A percentile compares a stretch with the other conserved stretches of the same genome.
Conservation (phyloP, 192 early-diverging fungal species). For the Bifiguratus adelaidae region DNA sequence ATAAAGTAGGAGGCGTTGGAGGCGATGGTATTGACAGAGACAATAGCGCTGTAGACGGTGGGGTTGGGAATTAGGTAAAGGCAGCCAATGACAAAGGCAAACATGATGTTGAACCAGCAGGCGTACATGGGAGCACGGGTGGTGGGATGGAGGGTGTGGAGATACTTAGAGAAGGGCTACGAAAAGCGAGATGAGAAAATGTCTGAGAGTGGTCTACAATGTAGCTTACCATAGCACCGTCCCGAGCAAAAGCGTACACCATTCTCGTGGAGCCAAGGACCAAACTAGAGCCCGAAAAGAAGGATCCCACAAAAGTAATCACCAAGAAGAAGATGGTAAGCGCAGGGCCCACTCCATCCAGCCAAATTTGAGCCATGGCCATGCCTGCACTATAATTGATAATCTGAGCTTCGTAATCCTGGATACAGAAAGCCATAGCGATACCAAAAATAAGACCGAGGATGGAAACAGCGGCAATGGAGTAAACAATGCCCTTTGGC, state of each 20-base stretch:
- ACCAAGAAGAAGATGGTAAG: slow-evolving; percentile 34
- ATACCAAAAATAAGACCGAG: slow-evolving; percentile 33
- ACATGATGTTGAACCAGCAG: slow-evolving; percentile 37
- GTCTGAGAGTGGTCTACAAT: neutral
- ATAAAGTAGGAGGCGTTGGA: slow-evolving; percentile 34
- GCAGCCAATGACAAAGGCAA: slow-evolving; percentile 35
- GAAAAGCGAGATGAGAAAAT: neutral
- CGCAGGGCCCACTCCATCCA: slow-evolving; percentile 27
- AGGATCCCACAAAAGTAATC: slow-evolving; percentile 30
- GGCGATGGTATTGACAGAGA: slow-evolving; percentile 44
- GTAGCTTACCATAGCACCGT: slow-evolving; percentile 31
- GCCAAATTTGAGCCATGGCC: slow-evolving; percentile 29
- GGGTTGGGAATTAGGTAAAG: slow-evolving; percentile 33
- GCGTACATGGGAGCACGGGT: slow-evolving; percentile 32
- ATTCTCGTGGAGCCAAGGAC: slow-evolving; percentile 37
- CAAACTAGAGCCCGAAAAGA: slow-evolving; percentile 34
- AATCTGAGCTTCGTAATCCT: slow-evolving; percentile 22
- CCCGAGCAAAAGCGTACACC: slow-evolving; percentile 45
- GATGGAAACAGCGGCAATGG: slow-evolving; percentile 20
- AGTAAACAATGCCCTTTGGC: slow-evolving; percentile 30
- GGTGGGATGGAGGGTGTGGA: slow-evolving; percentile 26
- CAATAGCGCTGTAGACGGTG: slow-evolving; percentile 36
- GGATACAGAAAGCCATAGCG: slow-evolving; percentile 28
- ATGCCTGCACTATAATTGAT: slow-evolving; percentile 14
- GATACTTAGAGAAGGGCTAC: slow-evolving; percentile 29